Evolutionary conservation across 2,329 filamentous ascomycete species (phyloP), one percentile per base, ranked within the genome.

Genomic region (Phialocephala subalpina): DNA sequence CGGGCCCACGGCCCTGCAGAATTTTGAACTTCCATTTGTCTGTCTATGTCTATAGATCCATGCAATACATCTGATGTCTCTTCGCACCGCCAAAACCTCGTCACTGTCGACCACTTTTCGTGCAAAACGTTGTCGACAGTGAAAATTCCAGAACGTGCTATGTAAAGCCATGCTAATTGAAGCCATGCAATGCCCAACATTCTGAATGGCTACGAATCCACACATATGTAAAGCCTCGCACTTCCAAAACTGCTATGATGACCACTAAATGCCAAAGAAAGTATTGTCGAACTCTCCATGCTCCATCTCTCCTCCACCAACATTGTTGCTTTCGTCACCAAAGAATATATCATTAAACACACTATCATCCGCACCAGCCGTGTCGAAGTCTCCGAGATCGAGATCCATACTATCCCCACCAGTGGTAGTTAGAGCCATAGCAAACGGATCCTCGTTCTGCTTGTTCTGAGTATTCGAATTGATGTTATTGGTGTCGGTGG

Each of bases 341-440:
- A 72, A 72, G 49, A 76, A 74, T 60, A 77, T 70, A 56, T 76
- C 72, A 36, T 77, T 73, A 60, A 77, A 77, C 8, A 67, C 65
- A 61, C 70, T 75, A 20, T 74, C 72, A 14, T 73, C 72, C 18
- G 65, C 73, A 22, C 71, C 73, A 35, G 80, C 80, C 76, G 85
- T 80, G 14, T 80, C 80, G 1, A 86, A 83, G 67, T 87, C 83
- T 18, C 12, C 6, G 0, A 86, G 82, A 18, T 86, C 86, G 59
- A 85, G 79, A 16, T 83, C 80, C 78, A 76, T 72, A n/a, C 63
- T 67, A 20, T 73, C 71, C 14, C 60, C 68, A 20, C 55, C 66
- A 11, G 56, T 60, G 22, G 62, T 58, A 52, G 60, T 66, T 60
- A n/a, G n/a, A n/a, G 33, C 59, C 47, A 72, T 60, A 8, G 61